These are phyloP conservation scores for Chaetothyriales sp. DNA, from an alignment of 2,329 filamentous ascomycete genomes.

Conservation along the genomic window DNA sequence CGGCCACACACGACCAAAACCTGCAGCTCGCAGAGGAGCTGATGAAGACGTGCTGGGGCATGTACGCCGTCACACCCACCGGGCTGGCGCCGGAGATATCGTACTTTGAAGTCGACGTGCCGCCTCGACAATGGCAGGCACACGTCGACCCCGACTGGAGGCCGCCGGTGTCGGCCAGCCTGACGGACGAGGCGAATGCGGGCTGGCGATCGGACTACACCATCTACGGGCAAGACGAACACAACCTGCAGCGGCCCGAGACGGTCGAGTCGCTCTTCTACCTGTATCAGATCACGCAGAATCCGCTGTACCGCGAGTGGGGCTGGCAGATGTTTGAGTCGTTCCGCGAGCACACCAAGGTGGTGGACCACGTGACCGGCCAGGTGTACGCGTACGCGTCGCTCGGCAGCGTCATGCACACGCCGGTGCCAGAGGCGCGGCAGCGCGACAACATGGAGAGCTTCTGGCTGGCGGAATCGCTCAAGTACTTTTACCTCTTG, in stretches of 20 bases:
- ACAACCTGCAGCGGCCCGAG: conserved; percentile 91
- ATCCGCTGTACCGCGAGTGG: conserved; percentile 81
- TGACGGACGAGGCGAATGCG: conserved; percentile 23
- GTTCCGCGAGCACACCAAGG: conserved; percentile 73
- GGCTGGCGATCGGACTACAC: conserved; percentile 63
- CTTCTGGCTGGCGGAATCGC: conserved; percentile 95
- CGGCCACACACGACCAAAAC: conserved; percentile 66
- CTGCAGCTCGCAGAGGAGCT: conserved; percentile 78
- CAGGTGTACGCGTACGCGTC: conserved; percentile 16
- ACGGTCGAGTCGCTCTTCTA: conserved; percentile 95
- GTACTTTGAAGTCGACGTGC: conserved; percentile 65
- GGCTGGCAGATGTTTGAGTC: conserved; percentile 97
- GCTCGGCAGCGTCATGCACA: conserved; percentile 11
- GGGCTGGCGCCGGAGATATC: conserved; percentile 92
- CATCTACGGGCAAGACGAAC: conserved; percentile 67
- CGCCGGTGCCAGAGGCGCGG: conserved; percentile 9
- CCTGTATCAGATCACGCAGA: conserved; percentile 96
- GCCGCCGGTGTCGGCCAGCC: conserved; percentile 37
- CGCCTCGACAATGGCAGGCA: conserved; percentile 37
- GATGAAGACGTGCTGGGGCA: conserved; percentile 95
- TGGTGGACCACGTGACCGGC: conserved; percentile 47
- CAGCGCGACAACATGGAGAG: conserved; percentile 84
- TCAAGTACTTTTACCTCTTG: conserved; percentile 94
- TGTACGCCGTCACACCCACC: conserved; percentile 81
- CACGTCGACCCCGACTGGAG: conserved; percentile 30